Evolutionary conservation across 108 stramenopile species (phyloP), one percentile per base, ranked within the genome.

Genomic region (Discostella pseudostelligera): DNA sequence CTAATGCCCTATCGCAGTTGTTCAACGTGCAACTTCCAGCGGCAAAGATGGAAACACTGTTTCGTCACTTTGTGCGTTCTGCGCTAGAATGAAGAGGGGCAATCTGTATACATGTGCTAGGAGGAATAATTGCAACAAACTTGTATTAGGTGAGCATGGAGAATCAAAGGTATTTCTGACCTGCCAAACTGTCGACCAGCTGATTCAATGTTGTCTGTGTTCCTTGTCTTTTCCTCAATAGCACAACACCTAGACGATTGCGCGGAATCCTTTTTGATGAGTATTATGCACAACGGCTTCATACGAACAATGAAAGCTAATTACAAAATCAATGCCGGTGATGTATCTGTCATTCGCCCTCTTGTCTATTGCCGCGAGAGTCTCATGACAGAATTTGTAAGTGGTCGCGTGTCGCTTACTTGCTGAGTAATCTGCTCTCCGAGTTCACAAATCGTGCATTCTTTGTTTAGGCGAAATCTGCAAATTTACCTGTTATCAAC

Each of bases 31-130:
- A 25, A 81, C 69, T 53, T 81, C 77, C 16, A 77, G 84, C 24
- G 90, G 91, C 14, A 81, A 93, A 80, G 90, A 95, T 71, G 97
- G 97, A 19, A 82, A 92, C 61, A 79, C 74, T 19, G 90, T 89
- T 8, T 84, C 87, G 10, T 93, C 92, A 2, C 79, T 99, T 17
- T 99, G 99, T 66, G 83, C 93, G 1, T 99, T 90, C 71, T 99
- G 99, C 70, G 94, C 96, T 19, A 76, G 97, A 29, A 97, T 97
- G 95, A 99, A 99, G 76, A 89, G 99, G 26, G 99, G 99, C n/a
- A 82, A 93, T 62, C 86, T 99, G 3, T 99, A 99, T 69, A 74
- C 83, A 2, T 87, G 82, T 70, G 97, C 96, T 20, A 65, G 95
- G 7, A 83, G 83, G 59, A 81, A 96, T 51, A 95, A 95, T 54